Evolutionary conservation across 208 protist species (phyloP).

Genomic region (Leishmania lainsoni): DNA sequence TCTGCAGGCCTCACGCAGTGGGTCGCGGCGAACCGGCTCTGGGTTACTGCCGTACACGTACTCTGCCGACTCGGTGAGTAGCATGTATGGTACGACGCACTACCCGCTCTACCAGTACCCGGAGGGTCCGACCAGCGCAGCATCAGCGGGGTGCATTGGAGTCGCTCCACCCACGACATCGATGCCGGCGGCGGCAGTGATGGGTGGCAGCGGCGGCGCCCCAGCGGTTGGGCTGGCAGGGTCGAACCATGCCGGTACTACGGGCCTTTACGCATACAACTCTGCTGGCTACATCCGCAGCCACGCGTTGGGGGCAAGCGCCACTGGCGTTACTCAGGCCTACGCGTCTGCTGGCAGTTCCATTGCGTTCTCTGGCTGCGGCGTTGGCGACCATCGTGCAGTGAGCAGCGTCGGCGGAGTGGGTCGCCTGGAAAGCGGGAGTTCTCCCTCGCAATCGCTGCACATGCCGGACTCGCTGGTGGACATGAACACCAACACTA

Average conservation of each 20-base stretch:
- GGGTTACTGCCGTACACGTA: conserved; percentile 41
- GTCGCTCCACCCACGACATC: not conserved
- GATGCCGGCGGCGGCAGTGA: not conserved
- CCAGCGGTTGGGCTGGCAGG: not conserved
- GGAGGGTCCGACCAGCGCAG: conserved; percentile 3
- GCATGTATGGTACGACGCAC: conserved; percentile 45
- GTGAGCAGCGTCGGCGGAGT: not conserved
- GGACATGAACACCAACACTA: not conserved
- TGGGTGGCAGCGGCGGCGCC: not conserved
- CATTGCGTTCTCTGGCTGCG: not conserved
- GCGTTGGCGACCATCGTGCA: not conserved
- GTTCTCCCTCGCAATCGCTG: conserved; percentile 1
- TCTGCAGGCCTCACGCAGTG: conserved; percentile 3
- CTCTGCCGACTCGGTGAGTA: conserved; percentile 43
- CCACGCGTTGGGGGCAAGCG: not conserved
- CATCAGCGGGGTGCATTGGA: not conserved
- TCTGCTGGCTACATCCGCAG: not conserved
- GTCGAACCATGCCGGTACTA: not conserved
- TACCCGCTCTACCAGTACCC: conserved; percentile 47
- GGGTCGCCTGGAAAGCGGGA: not conserved
- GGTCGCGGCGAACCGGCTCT: conserved; percentile 19
- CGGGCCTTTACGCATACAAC: not conserved
- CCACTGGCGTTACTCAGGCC: not conserved
- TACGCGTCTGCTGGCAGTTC: not conserved
- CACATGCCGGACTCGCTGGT: conserved; percentile 18